Conservation (phyloP, 176 grass and related monocot genomes). For the Musa acuminata region DNA sequence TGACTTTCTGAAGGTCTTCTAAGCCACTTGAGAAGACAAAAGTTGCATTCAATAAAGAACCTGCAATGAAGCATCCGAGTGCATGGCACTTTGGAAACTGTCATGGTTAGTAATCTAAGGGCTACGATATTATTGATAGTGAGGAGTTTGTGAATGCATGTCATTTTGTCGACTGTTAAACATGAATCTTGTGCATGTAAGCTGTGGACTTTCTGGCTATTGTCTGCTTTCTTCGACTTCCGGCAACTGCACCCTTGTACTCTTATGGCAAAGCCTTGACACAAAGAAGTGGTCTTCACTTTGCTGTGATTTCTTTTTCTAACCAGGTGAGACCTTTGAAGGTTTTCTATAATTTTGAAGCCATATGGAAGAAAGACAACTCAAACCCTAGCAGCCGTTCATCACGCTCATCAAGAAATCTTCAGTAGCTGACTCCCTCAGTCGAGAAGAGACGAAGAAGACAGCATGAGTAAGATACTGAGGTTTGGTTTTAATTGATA, state of each 20-base stretch:
- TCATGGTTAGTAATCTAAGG: neutral
- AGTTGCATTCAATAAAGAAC: no score
- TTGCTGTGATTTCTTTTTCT: neutral
- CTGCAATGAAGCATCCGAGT: no score
- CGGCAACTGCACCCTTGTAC: neutral
- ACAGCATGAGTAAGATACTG: neutral
- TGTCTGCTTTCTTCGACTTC: neutral
- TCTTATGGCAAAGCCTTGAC: neutral
- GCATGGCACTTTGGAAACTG: no score
- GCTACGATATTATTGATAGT: neutral
- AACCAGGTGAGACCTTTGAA: constrained; percentile 57
- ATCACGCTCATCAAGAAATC: constrained; percentile 38
- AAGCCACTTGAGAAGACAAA: no score
- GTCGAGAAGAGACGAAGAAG: no score
- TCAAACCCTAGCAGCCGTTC: constrained; percentile 48
- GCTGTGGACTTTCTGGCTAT: no score
- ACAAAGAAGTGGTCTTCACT: no score
- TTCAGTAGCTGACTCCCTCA: neutral
- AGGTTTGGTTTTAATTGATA: neutral
- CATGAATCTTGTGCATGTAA: neutral
- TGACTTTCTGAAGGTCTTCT: no score
- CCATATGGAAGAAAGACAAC: constrained; percentile 67
- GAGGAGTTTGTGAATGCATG: neutral
- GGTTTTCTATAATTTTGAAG: constrained; percentile 66
- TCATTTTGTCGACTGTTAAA: neutral